Percentiles rank a stretch among this genome's conserved stretches.
These are phyloP conservation scores for Solanum arcanum DNA, from an alignment of 257 asterid species.

Conservation along the genomic window DNA sequence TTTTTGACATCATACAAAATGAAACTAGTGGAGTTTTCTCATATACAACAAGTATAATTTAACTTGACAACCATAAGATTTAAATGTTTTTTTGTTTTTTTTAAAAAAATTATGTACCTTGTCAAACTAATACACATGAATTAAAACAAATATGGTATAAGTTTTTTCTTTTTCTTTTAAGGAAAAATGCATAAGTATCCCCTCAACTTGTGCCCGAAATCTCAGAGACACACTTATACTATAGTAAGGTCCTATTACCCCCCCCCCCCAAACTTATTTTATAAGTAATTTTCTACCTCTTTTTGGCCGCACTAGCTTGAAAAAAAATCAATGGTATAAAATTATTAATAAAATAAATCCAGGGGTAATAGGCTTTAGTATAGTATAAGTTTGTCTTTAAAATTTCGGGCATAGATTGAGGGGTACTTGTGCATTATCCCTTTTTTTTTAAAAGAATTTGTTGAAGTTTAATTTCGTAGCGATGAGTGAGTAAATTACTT, in stretches of 20 bases:
- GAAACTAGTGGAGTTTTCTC: background rate
- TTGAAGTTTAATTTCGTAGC: background rate
- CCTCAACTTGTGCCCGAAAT: too few relatives aligned
- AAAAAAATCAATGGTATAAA: accelerated
- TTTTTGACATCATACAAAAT: background rate
- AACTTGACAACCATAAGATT: background rate
- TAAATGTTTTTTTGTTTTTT: background rate
- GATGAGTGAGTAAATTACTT: background rate
- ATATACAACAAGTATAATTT: background rate
- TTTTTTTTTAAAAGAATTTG: background rate
- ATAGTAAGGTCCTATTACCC: too few relatives aligned
- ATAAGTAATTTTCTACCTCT: too few relatives aligned
- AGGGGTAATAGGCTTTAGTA: too few relatives aligned
- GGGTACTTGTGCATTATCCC: too few relatives aligned
- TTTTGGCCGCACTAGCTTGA: too few relatives aligned
- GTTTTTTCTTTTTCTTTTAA: background rate
- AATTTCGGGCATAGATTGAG: too few relatives aligned
- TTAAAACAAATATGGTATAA: background rate
- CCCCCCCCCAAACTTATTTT: too few relatives aligned
- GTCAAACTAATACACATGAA: background rate
- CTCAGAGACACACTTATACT: too few relatives aligned
- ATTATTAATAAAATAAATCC: too few relatives aligned
- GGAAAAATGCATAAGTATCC: accelerated
- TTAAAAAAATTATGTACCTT: background rate
- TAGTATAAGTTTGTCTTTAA: too few relatives aligned